Conservation (phyloP, 2,329 filamentous ascomycete genomes). For the Aspergillus quadrilineatus region DNA sequence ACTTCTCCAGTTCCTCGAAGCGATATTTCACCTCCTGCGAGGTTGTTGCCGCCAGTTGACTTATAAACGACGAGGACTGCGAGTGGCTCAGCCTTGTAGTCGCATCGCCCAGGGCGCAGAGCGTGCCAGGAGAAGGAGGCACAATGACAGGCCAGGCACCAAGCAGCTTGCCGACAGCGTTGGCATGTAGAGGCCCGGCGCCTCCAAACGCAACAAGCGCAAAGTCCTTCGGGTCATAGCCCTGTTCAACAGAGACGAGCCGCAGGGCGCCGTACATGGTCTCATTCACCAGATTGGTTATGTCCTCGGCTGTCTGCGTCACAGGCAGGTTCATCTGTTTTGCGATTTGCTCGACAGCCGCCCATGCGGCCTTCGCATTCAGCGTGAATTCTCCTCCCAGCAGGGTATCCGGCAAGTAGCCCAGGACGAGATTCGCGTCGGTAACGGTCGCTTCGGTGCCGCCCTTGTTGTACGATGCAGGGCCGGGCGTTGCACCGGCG, state of each 20-base stretch:
- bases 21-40: conserved; percentile 33
- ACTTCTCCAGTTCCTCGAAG: conserved; percentile 38
- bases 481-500: conserved; percentile 50
- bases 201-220: conserved; percentile 54
- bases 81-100: conserved; percentile 52
- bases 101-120: conserved; percentile 53
- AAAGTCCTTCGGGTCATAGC: conserved; percentile 53
- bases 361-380: conserved; percentile 44
- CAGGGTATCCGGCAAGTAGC: conserved; percentile 49
- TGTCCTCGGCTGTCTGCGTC: conserved; percentile 48
- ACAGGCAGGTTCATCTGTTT: conserved; percentile 47
- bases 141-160: conserved; percentile 55
- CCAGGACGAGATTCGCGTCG: conserved; percentile 50
- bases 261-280: conserved; percentile 54
- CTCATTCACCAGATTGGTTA: conserved; percentile 52
- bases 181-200: conserved; percentile 33
- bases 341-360: conserved; percentile 46
- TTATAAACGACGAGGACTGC: conserved; percentile 49
- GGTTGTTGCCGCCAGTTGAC: conserved; percentile 39
- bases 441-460: conserved; percentile 50
- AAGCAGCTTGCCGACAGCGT: conserved; percentile 51
- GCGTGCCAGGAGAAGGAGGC: conserved; percentile 50
- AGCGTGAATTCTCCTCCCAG: conserved; percentile 49
- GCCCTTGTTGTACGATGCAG: conserved; percentile 52
- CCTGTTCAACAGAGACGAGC: conserved; percentile 53